These are phyloP conservation scores for Exophiala xenobiotica DNA, from an alignment of 2,329 filamentous ascomycete species.

Conservation along the genomic window DNA sequence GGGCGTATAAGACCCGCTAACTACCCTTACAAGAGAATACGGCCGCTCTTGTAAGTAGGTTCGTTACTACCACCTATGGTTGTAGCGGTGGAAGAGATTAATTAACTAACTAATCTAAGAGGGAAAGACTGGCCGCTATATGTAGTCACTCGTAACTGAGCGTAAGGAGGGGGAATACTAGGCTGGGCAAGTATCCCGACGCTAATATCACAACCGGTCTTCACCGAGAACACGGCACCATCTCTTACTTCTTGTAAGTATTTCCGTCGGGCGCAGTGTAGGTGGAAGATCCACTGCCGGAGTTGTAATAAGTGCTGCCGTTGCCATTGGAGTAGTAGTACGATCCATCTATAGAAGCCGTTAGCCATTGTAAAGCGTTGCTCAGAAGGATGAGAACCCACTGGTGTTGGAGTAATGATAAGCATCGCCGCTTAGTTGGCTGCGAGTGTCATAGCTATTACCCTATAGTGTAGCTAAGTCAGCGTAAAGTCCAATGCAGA, in stretches of 20 bases:
- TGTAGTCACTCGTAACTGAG: too few relatives aligned
- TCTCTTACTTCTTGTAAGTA: slow-evolving; percentile 25
- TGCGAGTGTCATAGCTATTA: slow-evolving; percentile 66
- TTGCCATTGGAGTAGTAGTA: slow-evolving; percentile 74
- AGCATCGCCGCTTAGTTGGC: slow-evolving; percentile 32
- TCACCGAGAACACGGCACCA: not conserved
- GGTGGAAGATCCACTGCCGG: slow-evolving; percentile 56
- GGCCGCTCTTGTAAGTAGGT: too few relatives aligned
- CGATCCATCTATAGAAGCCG: slow-evolving; percentile 55
- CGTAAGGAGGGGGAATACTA: too few relatives aligned
- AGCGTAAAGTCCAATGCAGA: not conserved
- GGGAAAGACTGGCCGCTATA: too few relatives aligned
- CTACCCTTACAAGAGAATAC: too few relatives aligned
- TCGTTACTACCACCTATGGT: too few relatives aligned
- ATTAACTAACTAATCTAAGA: too few relatives aligned
- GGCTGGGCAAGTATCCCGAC: too few relatives aligned
- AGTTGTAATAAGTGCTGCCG: slow-evolving; percentile 68
- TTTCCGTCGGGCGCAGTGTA: slow-evolving; percentile 56
- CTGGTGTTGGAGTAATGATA: slow-evolving; percentile 17
- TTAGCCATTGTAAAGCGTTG: not conserved
- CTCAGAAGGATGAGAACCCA: not conserved
- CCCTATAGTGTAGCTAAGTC: slow-evolving; percentile 48
- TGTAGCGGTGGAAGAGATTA: too few relatives aligned
- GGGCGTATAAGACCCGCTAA: too few relatives aligned
- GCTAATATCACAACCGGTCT: too few relatives aligned